Percentiles rank a stretch among this genome's conserved stretches.
Conservation (phyloP, 805 yeast species). For the Candida railenensis region DNA sequence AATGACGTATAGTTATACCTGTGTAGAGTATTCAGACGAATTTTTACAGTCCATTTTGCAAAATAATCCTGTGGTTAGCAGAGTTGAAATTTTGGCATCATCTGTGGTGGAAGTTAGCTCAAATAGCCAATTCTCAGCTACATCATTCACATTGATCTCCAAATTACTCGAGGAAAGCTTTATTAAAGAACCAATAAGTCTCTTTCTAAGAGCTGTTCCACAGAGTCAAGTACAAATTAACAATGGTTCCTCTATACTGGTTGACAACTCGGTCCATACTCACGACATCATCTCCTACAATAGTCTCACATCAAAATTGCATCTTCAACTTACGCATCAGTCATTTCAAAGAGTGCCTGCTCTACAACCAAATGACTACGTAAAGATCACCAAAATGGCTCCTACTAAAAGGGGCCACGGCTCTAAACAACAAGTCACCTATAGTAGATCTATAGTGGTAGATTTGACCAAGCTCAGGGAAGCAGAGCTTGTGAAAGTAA, state of each 20-base stretch:
- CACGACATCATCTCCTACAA: neutral
- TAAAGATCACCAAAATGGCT: constrained; percentile 9
- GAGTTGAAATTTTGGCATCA: neutral
- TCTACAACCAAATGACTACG: neutral
- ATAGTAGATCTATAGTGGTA: constrained; percentile 9
- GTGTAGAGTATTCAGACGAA: neutral
- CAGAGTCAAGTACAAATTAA: neutral
- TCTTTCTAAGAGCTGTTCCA: neutral
- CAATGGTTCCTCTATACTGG: neutral
- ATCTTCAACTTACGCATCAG: constrained; percentile 1
- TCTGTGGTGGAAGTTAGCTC: neutral
- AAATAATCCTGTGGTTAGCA: neutral
- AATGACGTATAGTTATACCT: neutral
- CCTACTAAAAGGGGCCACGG: constrained; percentile 21
- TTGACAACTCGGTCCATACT: neutral
- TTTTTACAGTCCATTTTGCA: neutral
- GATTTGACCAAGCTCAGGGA: constrained; percentile 6
- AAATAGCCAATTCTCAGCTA: neutral
- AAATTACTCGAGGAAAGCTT: neutral
- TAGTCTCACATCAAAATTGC: neutral
- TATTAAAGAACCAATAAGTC: neutral
- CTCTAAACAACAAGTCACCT: constrained; percentile 12
- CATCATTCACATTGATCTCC: neutral
- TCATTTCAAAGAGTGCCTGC: constrained; percentile 4
- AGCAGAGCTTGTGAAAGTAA: constrained; percentile 6